These are phyloP conservation scores for Dactylellina cionopaga DNA, from an alignment of 2,329 filamentous ascomycete species.

Conservation along the genomic window DNA sequence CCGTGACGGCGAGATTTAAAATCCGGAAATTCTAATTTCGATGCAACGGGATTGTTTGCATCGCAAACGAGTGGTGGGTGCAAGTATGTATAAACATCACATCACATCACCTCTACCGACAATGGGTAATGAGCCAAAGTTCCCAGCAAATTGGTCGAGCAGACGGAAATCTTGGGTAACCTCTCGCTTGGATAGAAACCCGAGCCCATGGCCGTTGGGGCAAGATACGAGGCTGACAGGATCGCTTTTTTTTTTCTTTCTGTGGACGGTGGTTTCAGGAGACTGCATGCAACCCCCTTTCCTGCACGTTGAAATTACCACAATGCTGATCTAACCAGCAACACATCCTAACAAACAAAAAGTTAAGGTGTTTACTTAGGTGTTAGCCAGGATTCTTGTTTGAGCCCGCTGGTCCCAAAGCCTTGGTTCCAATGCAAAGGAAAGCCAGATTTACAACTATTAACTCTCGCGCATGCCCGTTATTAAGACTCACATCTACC, in stretches of 20 bases:
- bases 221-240: conserved; percentile 37
- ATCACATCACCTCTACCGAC: too few species aligned
- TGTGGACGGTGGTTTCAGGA: conserved; percentile 26
- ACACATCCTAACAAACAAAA: too few species aligned
- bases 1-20: too few species aligned
- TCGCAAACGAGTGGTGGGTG: too few species aligned
- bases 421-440: conserved; percentile 24
- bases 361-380: too few species aligned
- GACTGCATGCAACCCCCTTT: conserved; percentile 44
- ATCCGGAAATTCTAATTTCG: too few species aligned
- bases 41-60: too few species aligned
- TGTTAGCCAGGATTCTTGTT: too few species aligned
- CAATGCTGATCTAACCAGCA: conserved; percentile 20
- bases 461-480: too few species aligned
- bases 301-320: conserved; percentile 37
- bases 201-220: conserved; percentile 48
- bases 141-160: conserved; percentile 41
- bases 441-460: too few species aligned
- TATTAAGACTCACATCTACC: conserved; percentile 18
- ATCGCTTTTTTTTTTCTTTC: neutral
- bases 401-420: conserved; percentile 17
- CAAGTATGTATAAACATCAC: too few species aligned
- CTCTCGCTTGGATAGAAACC: conserved; percentile 46
- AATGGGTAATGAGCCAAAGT: conserved; percentile 5
- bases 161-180: conserved; percentile 42